A percentile compares a stretch with the other conserved stretches of the same genome.
Evolutionary conservation across 225 moss, liverwort and hornwort species (phyloP).

Genomic region (Polytrichum formosum): DNA sequence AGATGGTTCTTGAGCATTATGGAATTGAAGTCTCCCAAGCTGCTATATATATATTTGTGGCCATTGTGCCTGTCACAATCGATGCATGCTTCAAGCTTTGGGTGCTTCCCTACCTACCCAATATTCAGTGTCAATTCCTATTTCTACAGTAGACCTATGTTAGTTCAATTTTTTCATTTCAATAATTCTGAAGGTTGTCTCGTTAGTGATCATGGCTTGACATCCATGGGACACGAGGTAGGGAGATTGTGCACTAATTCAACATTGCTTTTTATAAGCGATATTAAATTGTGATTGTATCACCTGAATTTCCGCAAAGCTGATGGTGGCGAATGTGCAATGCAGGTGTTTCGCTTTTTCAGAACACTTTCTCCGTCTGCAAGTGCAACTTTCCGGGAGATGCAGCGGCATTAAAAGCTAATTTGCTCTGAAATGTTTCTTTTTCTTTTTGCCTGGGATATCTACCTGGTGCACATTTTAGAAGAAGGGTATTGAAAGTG

Average conservation of each 20-base stretch:
- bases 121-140: too few relatives aligned
- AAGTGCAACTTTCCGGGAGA: slow-evolving; percentile 56
- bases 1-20: slow-evolving; percentile 92
- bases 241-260: too few relatives aligned
- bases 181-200: too few relatives aligned
- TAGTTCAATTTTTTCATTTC: too few relatives aligned
- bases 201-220: too few relatives aligned
- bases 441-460: background rate
- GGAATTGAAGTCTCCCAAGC: slow-evolving; percentile 79
- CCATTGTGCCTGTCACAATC: slow-evolving; percentile 93
- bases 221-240: too few relatives aligned
- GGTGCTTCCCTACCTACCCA: slow-evolving; percentile 33
- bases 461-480: slow-evolving; percentile 1
- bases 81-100: slow-evolving; percentile 99
- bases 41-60: slow-evolving; percentile 80
- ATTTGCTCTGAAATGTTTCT: slow-evolving; percentile 17
- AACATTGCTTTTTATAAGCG: too few relatives aligned
- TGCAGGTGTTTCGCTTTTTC: slow-evolving; percentile 57
- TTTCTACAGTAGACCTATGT: too few relatives aligned
- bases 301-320: slow-evolving; percentile 3
- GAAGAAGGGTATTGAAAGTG: background rate
- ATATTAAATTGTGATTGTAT: background rate
- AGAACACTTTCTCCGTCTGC: slow-evolving; percentile 54
- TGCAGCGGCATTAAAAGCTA: slow-evolving; percentile 45
- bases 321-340: slow-evolving; percentile 11